Evolutionary conservation across 73 alveolate genomes (phyloP).

Genomic region (Paramecium biaurelia): DNA sequence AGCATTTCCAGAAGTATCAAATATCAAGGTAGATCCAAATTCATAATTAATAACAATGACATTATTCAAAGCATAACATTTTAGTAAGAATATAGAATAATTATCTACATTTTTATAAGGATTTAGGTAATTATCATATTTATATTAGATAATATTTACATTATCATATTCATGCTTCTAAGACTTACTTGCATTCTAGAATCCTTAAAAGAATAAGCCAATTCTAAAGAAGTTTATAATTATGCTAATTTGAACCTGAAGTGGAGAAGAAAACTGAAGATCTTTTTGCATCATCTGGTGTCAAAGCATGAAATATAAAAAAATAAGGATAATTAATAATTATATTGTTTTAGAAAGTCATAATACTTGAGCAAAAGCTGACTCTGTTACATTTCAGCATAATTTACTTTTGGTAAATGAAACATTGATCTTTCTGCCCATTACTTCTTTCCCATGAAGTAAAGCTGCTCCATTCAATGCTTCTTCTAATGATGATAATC

Average conservation of each 20-base stretch:
- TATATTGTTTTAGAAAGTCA: not conserved
- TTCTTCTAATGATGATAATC: slow-evolving; percentile 59
- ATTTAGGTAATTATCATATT: not conserved
- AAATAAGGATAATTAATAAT: not conserved
- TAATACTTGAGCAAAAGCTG: slow-evolving; percentile 14
- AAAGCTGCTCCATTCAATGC: slow-evolving; percentile 62
- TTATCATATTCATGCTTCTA: slow-evolving; percentile 33
- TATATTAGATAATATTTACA: slow-evolving; percentile 28
- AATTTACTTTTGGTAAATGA: slow-evolving; percentile 50
- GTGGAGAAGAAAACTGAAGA: slow-evolving; percentile 21
- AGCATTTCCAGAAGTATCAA: not conserved
- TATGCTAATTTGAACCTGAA: not conserved
- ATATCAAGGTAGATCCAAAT: not conserved
- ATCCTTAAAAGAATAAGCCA: not conserved
- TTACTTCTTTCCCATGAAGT: slow-evolving; percentile 61
- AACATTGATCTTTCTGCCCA: slow-evolving; percentile 58
- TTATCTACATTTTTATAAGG: slow-evolving; percentile 15
- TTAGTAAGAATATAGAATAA: not conserved
- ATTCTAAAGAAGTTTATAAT: not conserved
- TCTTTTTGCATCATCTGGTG: not conserved
- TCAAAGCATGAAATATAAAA: not conserved
- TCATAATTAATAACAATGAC: not conserved
- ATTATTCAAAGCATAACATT: not conserved
- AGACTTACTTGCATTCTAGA: slow-evolving; percentile 36
- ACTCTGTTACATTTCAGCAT: not conserved